Base-by-base conservation (phyloP, 192 early-diverging fungal genomes). In the Spinellus fusiger region DNA sequence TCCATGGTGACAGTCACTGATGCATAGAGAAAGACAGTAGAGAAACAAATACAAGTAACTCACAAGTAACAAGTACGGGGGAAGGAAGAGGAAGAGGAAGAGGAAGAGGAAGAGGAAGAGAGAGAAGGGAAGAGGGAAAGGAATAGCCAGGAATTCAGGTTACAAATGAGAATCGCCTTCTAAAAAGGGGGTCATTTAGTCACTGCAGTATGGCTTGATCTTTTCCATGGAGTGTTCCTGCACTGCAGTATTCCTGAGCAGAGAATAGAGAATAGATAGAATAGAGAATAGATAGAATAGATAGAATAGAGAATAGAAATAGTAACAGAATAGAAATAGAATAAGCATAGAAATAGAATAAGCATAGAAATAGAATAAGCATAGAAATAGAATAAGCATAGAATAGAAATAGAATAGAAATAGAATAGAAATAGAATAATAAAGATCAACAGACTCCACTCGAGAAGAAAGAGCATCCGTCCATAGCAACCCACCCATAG, bases 391-490 rank as follows among this genome's bases (percentile, higher is more conserved):
- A 46, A 2, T 4, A 26, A 16, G 18, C 5, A 29, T 28, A 50
- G 28, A 7, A 27, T 28, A 52, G 31, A 28, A 12, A 16, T 7
- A 52, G 9, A 9, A 16, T 20, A 29, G 8, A 5, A 28, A 52
- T 29, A 52, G 50, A 52, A 28, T n/a, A 28, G 31, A 58, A 65
- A 60, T 40, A 50, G 56, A 65, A 29, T 65, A 65, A 33, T 20
- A 46, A 65, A 58, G 61, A 50, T 65, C 48, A 57, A 32, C 48
- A 56, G 35, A 56, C 63, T 50, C n/a, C n/a, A n/a, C n/a, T n/a
- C n/a, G n/a, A n/a, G n/a, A n/a, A n/a, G n/a, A n/a, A n/a, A n/a
- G n/a, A n/a, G n/a, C n/a, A n/a, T n/a, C n/a, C n/a, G n/a, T n/a
- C n/a, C n/a, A n/a, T n/a, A n/a, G n/a, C n/a, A n/a, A n/a, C n/a